Percentiles rank a stretch among this genome's conserved stretches.
phyloP scores from a whole-genome alignment of 2,329 filamentous ascomycete genomes.

The Purpureocillium lavendulum region DNA sequence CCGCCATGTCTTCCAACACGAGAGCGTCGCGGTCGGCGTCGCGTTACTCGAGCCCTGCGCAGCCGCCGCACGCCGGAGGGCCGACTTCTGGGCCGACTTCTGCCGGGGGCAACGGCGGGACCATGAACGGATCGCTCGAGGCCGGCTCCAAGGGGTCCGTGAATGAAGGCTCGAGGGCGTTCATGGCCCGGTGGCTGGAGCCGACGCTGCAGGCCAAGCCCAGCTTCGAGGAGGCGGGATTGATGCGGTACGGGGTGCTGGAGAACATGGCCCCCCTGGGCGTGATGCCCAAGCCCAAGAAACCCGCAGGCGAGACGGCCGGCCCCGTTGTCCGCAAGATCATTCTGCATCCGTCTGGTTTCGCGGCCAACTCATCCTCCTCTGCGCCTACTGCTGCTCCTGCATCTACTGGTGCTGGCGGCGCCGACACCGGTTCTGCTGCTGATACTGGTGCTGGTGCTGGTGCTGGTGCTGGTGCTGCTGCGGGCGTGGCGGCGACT shows the following conservation, averaged over 20 bases:
- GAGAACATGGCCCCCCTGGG: constrained; percentile 80
- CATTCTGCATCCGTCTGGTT: constrained; percentile 32
- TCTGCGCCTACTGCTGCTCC: neutral
- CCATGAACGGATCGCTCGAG: constrained; percentile 25
- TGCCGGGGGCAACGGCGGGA: constrained; percentile 7
- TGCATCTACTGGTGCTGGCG: no score
- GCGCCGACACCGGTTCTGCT: no score
- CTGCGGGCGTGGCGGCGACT: constrained; percentile 16
- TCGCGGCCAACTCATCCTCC: neutral
- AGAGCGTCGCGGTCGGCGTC: constrained; percentile 39
- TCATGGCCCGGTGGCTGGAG: constrained; percentile 52
- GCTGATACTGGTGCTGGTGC: no score
- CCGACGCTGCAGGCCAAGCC: constrained; percentile 51
- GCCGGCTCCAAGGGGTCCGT: constrained; percentile 21
- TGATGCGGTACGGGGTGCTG: constrained; percentile 67
- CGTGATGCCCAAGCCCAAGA: constrained; percentile 54
- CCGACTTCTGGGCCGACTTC: no score
- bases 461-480: neutral
- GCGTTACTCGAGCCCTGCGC: constrained; percentile 47
- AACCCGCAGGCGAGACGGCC: constrained; percentile 18
- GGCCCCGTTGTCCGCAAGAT: constrained; percentile 30
- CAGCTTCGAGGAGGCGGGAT: constrained; percentile 71
- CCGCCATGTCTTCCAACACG: constrained; percentile 34
- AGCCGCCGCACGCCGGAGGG: constrained; percentile 14
- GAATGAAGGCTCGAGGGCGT: constrained; percentile 32